Evolutionary conservation across 1,139 yeast genomes (phyloP), one percentile per base, ranked within the genome.

Genomic region (Spencermartinsiella ligniputridi): DNA sequence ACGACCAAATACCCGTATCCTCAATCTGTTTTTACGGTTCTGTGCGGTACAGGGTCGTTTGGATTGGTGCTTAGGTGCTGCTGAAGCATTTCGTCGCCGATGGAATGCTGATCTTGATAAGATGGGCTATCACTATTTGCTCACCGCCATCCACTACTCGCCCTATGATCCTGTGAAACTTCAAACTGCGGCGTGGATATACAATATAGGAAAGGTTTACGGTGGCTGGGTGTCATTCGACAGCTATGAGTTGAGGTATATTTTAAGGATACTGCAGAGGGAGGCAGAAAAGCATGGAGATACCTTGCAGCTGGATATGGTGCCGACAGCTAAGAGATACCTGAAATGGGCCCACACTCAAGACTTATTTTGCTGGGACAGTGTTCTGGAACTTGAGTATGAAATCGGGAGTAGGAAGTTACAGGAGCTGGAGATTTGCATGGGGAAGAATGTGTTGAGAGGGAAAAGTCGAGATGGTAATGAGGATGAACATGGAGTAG

Each of bases 21-120:
- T 58, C 20, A 57, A 56, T 39, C 49, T 51, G 13, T 52, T 58
- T 50, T 48, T 53, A 3, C 40, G 45, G 12, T 35, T 45, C 24
- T 48, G 55, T 45, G 55, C 55, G 2, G 20, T 38, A 1, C 40
- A 45, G 13, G 53, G 54, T 11, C 51, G 61, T 16, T 27, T 57
- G 9, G 61, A 58, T 41, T 53, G 58, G 58, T 51, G 55, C 42
- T 19, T 58, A 8, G 61, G 61, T 9, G 46, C 56, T 1, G 38
- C 48, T 35, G 49, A 46, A 18, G 51, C 48, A n/a, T 45, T 57
- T 49, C 30, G 24, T 3, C 25, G 36, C 1, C 30, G 40, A 24
- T 57, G 58, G 57, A 37, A 42, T 2, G 48, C 51, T 2, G n/a
- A 41, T 2, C 55, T 57, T 3, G 48, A 46, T 33, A 37, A 48